Conservation (phyloP, 2,329 filamentous ascomycete genomes). For the Pseudogymnoascus sp. region DNA sequence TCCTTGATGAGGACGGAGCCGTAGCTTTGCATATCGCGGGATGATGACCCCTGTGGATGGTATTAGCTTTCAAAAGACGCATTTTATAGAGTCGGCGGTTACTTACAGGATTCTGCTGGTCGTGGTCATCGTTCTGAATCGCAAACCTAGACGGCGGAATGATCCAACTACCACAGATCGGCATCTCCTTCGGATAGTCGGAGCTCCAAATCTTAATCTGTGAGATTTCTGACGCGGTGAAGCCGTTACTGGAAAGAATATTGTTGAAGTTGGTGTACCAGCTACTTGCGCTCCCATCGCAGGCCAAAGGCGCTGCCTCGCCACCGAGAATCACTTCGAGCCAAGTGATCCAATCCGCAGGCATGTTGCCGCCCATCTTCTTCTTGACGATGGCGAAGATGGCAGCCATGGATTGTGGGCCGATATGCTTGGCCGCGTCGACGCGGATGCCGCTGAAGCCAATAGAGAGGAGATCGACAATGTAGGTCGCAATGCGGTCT, state of each 20-base stretch:
- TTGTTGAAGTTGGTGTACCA: slow-evolving; percentile 26
- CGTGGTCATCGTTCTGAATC: slow-evolving; percentile 28
- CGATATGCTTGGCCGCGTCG: slow-evolving; percentile 28
- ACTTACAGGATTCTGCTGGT: slow-evolving; percentile 24
- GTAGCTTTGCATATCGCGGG: slow-evolving; percentile 25
- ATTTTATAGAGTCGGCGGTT: neutral
- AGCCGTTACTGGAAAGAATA: slow-evolving; percentile 18
- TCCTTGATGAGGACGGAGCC: slow-evolving; percentile 27
- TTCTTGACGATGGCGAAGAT: slow-evolving; percentile 23
- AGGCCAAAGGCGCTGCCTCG: slow-evolving; percentile 23
- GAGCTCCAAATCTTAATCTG: slow-evolving; percentile 28
- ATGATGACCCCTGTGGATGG: slow-evolving; percentile 21
- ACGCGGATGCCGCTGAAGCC: slow-evolving; percentile 26
- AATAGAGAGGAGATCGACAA: slow-evolving; percentile 25
- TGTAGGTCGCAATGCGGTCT: slow-evolving; percentile 26
- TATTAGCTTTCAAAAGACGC: neutral
- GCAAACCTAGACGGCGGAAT: slow-evolving; percentile 17
- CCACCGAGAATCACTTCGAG: slow-evolving; percentile 27
- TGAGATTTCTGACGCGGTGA: slow-evolving; percentile 21
- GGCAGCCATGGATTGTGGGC: slow-evolving; percentile 21
- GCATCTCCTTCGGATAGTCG: slow-evolving; percentile 24
- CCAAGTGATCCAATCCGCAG: slow-evolving; percentile 26
- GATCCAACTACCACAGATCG: slow-evolving; percentile 11
- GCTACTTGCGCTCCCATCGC: slow-evolving; percentile 18
- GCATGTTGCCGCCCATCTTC: slow-evolving; percentile 25